A percentile compares a stretch with the other conserved stretches of the same genome.
phyloP scores from a whole-genome alignment of 2,329 filamentous ascomycete species.

The Neofusicoccum sp. region DNA sequence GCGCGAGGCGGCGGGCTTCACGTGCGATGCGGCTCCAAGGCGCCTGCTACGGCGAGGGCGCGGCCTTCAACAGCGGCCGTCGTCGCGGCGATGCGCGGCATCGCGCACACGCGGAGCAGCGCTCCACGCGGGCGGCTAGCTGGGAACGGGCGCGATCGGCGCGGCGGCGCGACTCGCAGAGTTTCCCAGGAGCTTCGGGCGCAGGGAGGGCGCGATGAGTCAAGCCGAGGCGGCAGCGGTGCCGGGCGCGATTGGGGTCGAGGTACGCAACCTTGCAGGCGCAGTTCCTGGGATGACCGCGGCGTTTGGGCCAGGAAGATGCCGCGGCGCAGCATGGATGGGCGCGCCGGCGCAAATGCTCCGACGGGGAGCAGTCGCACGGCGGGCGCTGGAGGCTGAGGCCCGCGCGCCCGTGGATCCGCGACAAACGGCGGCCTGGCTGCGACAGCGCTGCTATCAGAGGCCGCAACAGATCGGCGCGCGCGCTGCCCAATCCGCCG shows the following conservation, averaged over 20 bases:
- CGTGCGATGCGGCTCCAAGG: conserved; percentile 10
- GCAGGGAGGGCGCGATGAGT: conserved; percentile 4
- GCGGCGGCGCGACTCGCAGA: conserved; percentile 3
- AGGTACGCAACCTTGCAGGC: conserved; percentile 13
- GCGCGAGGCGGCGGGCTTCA: neutral
- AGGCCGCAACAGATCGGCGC: neutral
- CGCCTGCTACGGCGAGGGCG: neutral
- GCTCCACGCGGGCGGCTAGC: conserved; percentile 11
- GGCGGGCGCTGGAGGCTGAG: neutral
- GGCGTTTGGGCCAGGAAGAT: conserved; percentile 1
- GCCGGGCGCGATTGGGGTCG: neutral
- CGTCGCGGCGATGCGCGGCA: neutral
- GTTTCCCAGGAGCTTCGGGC: conserved; percentile 4
- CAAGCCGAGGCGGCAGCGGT: conserved; percentile 8
- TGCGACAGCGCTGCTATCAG: conserved; percentile 7
- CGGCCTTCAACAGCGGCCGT: neutral
- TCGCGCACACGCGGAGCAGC: neutral
- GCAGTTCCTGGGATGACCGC: conserved; percentile 15
- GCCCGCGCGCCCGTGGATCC: conserved; percentile 2
- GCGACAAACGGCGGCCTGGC: neutral
- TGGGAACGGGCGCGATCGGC: neutral
- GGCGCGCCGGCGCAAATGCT: neutral
- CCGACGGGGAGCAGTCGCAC: neutral
- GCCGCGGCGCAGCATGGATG: conserved; percentile 8
- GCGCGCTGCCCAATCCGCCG: conserved; percentile 12